Conservation (phyloP, 1,139 yeast genomes). For the Diutina sp. region DNA sequence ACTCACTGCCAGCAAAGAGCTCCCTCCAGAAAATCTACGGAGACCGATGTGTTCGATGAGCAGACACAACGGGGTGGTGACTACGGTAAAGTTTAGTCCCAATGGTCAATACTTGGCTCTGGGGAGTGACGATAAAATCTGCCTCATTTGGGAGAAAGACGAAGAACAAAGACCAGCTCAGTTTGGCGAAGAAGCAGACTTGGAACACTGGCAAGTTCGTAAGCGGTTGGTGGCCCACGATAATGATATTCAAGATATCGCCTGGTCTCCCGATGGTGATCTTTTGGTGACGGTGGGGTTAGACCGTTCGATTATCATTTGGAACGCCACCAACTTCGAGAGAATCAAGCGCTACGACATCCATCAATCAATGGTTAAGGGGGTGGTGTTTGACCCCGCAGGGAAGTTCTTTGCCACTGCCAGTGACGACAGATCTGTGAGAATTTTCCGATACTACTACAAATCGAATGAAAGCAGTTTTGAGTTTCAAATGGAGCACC, state of each 20-base stretch:
- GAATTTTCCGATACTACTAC: slow-evolving; percentile 76
- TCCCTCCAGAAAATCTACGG: slow-evolving; percentile 14
- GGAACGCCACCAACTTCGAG: slow-evolving; percentile 92
- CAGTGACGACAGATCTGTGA: slow-evolving; percentile 85
- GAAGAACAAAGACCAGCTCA: slow-evolving; percentile 37
- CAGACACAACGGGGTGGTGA: slow-evolving; percentile 87
- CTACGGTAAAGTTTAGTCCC: slow-evolving; percentile 85
- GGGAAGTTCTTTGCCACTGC: slow-evolving; percentile 95
- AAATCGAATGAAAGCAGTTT: slow-evolving; percentile 50
- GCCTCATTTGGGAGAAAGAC: slow-evolving; percentile 88
- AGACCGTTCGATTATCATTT: slow-evolving; percentile 80
- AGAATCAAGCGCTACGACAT: slow-evolving; percentile 79
- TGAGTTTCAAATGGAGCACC: slow-evolving; percentile 76
- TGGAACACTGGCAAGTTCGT: slow-evolving; percentile 89
- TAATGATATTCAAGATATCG: slow-evolving; percentile 91
- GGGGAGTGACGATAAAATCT: slow-evolving; percentile 89
- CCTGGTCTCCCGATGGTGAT: slow-evolving; percentile 95
- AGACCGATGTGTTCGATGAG: slow-evolving; percentile 66
- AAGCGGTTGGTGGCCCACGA: slow-evolving; percentile 91
- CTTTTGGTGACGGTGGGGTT: slow-evolving; percentile 86
- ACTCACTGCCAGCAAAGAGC: slow-evolving; percentile 6
- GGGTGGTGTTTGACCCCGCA: slow-evolving; percentile 95
- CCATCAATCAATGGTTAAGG: slow-evolving; percentile 92
- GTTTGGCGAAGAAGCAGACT: slow-evolving; percentile 45
- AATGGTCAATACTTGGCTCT: slow-evolving; percentile 84